phyloP scores from a whole-genome alignment of 306 rosid genomes.

The Pyrus bretschneideri region DNA sequence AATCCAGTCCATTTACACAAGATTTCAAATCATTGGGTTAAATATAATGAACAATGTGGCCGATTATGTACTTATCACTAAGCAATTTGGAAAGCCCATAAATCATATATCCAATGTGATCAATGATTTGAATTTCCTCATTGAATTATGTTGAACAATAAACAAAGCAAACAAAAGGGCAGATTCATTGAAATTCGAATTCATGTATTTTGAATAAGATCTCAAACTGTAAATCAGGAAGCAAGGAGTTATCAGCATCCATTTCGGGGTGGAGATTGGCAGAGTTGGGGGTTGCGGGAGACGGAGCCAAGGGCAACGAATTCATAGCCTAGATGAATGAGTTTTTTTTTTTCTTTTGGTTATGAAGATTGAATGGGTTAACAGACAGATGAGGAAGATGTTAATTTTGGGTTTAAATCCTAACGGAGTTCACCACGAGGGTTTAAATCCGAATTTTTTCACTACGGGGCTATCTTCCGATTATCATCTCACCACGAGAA shows the following conservation, averaged over 20 bases:
- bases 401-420: too few relatives aligned
- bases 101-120: neutral
- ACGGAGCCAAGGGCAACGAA: conserved; percentile 52
- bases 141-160: neutral
- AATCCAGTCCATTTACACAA: neutral
- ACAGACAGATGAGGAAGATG: too few relatives aligned
- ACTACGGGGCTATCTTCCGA: too few relatives aligned
- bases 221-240: neutral
- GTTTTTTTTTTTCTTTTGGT: too few relatives aligned
- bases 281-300: conserved; percentile 66
- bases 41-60: neutral
- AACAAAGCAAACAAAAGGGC: neutral
- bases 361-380: too few relatives aligned
- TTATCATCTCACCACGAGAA: too few relatives aligned
- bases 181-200: neutral
- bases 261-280: conserved; percentile 56
- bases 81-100: neutral
- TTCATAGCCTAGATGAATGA: too few relatives aligned
- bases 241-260: conserved; percentile 50
- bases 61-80: neutral
- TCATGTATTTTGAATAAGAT: neutral
- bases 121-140: neutral
- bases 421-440: too few relatives aligned
- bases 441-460: too few relatives aligned
- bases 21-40: neutral